Conservation (phyloP, 352 stramenopile genomes). For the Globisporangium cederbergense region DNA sequence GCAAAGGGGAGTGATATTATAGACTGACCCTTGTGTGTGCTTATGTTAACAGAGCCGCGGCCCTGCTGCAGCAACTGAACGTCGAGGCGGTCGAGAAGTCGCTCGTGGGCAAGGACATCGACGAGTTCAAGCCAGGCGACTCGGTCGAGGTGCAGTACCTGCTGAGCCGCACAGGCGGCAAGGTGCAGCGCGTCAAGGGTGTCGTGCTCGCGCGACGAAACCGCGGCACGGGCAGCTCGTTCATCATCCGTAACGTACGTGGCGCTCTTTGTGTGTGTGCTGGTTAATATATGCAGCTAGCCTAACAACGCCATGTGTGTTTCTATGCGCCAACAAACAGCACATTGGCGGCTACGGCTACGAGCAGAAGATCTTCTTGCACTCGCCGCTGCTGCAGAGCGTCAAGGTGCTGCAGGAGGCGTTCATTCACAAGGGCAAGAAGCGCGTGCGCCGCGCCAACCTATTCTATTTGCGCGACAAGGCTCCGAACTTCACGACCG, state of each 20-base stretch:
- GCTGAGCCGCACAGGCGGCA: conserved; percentile 64
- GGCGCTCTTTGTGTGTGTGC: neutral
- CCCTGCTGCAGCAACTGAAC: conserved; percentile 69
- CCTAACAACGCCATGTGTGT: neutral
- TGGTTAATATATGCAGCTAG: neutral
- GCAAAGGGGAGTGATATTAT: neutral
- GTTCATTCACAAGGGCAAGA: conserved; percentile 91
- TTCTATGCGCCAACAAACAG: conserved; percentile 19
- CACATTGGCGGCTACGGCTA: conserved; percentile 85
- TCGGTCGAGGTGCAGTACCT: conserved; percentile 82
- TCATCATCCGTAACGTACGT: conserved; percentile 84
- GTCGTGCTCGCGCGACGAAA: conserved; percentile 81
- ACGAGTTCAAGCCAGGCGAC: conserved; percentile 71
- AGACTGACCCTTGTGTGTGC: neutral
- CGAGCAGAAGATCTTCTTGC: conserved; percentile 87
- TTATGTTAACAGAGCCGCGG: conserved; percentile 31
- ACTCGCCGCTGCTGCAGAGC: conserved; percentile 85
- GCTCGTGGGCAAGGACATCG: conserved; percentile 59
- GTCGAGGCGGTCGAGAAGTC: conserved; percentile 63
- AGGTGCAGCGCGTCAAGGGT: conserved; percentile 76
- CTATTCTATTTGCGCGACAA: conserved; percentile 90
- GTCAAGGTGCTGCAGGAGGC: conserved; percentile 86
- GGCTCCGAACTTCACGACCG: conserved; percentile 74
- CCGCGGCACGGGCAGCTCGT: conserved; percentile 76
- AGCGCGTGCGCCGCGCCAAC: conserved; percentile 85